phyloP scores from a whole-genome alignment of 2,329 filamentous ascomycete genomes.

The Xylariales sp. region DNA sequence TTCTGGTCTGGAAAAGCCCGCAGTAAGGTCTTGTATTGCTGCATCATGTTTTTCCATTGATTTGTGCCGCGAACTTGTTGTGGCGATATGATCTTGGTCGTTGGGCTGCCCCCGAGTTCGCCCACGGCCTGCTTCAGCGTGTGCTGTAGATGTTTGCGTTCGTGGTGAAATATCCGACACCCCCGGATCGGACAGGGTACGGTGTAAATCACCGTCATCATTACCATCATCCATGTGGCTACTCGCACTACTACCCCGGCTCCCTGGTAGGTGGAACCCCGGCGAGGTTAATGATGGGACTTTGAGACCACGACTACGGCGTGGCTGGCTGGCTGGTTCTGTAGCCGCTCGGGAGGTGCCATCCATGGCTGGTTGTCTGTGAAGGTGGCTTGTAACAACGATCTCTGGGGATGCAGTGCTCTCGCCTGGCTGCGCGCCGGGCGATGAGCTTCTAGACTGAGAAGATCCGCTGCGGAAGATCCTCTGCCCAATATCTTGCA shows the following conservation, averaged over 20 bases:
- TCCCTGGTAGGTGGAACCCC: constrained; percentile 21
- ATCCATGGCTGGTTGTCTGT: constrained; percentile 21
- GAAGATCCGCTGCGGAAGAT: constrained; percentile 11
- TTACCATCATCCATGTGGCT: too few relatives aligned
- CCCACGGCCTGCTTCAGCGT: neutral
- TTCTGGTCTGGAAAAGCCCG: constrained; percentile 35
- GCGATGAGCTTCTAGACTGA: neutral
- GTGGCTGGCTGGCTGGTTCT: constrained; percentile 8
- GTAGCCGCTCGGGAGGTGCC: constrained; percentile 17
- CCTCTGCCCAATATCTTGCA: constrained; percentile 22
- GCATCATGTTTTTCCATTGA: constrained; percentile 11
- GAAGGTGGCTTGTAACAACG: constrained; percentile 27
- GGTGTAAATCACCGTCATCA: constrained; percentile 10
- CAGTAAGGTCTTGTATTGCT: constrained; percentile 25
- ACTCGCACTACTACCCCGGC: constrained; percentile 21
- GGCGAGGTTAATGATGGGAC: constrained; percentile 25
- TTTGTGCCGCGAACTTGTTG: too few relatives aligned
- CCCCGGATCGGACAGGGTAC: constrained; percentile 26
- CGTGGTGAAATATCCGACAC: constrained; percentile 18
- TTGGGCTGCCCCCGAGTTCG: too few relatives aligned
- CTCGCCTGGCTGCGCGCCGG: constrained; percentile 9
- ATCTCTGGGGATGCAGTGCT: constrained; percentile 27
- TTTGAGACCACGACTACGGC: constrained; percentile 25
- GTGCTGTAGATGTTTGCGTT: neutral
- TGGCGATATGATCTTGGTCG: too few relatives aligned